A percentile compares a stretch with the other conserved stretches of the same genome.
These are phyloP conservation scores for Zopfia rhizophila DNA, from an alignment of 2,329 filamentous ascomycete genomes.

Conservation along the genomic window DNA sequence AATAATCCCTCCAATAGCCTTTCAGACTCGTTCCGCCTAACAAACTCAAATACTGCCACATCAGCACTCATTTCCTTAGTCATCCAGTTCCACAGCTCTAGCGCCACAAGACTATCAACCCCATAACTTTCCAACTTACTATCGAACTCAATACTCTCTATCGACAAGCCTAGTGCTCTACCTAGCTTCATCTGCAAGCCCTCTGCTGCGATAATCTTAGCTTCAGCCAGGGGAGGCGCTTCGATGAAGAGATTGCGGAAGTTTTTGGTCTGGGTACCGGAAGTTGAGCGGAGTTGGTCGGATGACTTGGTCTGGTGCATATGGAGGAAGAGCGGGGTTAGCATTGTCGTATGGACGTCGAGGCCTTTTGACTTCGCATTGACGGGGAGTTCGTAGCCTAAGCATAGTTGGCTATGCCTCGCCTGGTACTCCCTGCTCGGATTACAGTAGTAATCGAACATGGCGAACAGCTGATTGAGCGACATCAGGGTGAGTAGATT, in stretches of 20 bases:
- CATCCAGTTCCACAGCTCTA: slow-evolving; percentile 19
- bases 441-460: slow-evolving; percentile 1
- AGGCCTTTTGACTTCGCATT: background rate
- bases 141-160: background rate
- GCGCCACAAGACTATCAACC: slow-evolving; percentile 10
- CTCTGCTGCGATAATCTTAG: background rate
- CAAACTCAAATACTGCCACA: slow-evolving; percentile 13
- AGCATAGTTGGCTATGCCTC: background rate
- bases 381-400: background rate
- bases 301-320: too few relatives aligned
- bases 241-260: too few relatives aligned
- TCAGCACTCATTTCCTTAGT: slow-evolving; percentile 12
- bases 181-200: background rate
- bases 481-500: too few relatives aligned
- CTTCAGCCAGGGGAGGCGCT: background rate
- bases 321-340: slow-evolving; percentile 6
- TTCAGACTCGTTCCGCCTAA: slow-evolving; percentile 4
- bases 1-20: background rate
- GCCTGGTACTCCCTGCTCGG: background rate
- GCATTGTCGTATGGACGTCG: background rate
- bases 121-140: slow-evolving; percentile 2
- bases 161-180: background rate
- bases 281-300: too few relatives aligned
- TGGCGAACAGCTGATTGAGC: background rate
- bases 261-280: too few relatives aligned